Evolutionary conservation across 345 rosid species (phyloP).

Genomic region (Conringia planisiliqua): DNA sequence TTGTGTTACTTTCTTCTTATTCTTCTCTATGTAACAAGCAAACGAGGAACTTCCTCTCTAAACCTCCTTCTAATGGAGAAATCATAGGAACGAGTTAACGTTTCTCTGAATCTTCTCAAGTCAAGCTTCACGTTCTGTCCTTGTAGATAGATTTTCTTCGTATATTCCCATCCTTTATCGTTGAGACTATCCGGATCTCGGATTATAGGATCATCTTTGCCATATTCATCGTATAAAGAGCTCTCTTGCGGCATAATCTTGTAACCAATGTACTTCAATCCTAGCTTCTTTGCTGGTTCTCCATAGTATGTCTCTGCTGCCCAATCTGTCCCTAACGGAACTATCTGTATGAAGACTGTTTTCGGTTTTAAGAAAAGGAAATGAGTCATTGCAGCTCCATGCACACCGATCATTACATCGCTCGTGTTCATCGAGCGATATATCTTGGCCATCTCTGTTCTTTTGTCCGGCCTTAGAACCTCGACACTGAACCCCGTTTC

Average conservation of each 20-base stretch:
- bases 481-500: constrained; percentile 57
- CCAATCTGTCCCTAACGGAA: constrained; percentile 86
- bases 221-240: constrained; percentile 57
- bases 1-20: neutral
- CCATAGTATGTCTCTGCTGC: constrained; percentile 85
- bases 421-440: constrained; percentile 58
- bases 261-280: constrained; percentile 66
- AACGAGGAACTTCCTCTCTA: constrained; percentile 27
- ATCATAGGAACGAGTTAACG: constrained; percentile 48
- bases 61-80: constrained; percentile 25
- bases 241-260: constrained; percentile 59
- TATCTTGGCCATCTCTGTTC: constrained; percentile 66
- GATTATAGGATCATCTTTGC: constrained; percentile 58
- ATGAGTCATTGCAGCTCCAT: constrained; percentile 94
- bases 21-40: constrained; percentile 12
- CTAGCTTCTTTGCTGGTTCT: constrained; percentile 71
- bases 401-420: constrained; percentile 79
- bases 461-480: constrained; percentile 50
- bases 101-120: constrained; percentile 53
- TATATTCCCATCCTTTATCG: constrained; percentile 73
- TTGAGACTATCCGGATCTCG: constrained; percentile 55
- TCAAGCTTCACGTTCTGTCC: constrained; percentile 62
- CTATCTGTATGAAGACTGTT: constrained; percentile 66
- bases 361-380: constrained; percentile 74
- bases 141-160: constrained; percentile 67